Conservation (phyloP, 768 basidiomycete genomes). For the Tricholoma sp. region DNA sequence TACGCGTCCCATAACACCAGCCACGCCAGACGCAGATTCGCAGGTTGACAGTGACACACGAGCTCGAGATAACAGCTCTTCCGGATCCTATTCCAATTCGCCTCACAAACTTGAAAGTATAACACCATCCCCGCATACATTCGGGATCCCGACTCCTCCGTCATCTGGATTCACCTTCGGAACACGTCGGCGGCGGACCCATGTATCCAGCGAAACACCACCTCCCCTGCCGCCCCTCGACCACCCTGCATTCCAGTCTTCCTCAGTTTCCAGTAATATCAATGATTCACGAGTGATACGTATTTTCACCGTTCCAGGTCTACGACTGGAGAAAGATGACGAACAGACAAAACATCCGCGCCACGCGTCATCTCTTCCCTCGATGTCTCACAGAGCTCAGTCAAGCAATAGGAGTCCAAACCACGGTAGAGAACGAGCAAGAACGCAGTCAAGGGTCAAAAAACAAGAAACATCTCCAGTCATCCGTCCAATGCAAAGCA, state of each 20-base stretch:
- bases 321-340: neutral
- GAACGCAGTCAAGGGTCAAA: slow-evolving; percentile 11
- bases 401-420: neutral
- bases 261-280: slow-evolving; percentile 2
- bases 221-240: slow-evolving; percentile 55
- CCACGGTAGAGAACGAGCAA: slow-evolving; percentile 8
- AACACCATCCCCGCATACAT: slow-evolving; percentile 27
- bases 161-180: slow-evolving; percentile 24
- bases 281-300: neutral
- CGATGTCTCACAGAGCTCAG: slow-evolving; percentile 12
- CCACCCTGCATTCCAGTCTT: slow-evolving; percentile 33
- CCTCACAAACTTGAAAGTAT: slow-evolving; percentile 14
- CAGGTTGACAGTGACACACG: neutral
- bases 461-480: slow-evolving; percentile 6
- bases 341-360: slow-evolving; percentile 8
- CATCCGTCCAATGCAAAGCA: slow-evolving; percentile 4
- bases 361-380: slow-evolving; percentile 20
- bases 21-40: neutral
- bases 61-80: slow-evolving; percentile 3
- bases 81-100: slow-evolving; percentile 8
- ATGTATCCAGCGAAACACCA: slow-evolving; percentile 27
- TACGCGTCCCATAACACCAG: neutral
- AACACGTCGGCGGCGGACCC: slow-evolving; percentile 14
- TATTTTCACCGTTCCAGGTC: neutral
- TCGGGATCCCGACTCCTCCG: slow-evolving; percentile 27